A percentile compares a stretch with the other conserved stretches of the same genome.
phyloP scores from a whole-genome alignment of 1,284 basidiomycete species.

The Rhodotorula sp. region DNA sequence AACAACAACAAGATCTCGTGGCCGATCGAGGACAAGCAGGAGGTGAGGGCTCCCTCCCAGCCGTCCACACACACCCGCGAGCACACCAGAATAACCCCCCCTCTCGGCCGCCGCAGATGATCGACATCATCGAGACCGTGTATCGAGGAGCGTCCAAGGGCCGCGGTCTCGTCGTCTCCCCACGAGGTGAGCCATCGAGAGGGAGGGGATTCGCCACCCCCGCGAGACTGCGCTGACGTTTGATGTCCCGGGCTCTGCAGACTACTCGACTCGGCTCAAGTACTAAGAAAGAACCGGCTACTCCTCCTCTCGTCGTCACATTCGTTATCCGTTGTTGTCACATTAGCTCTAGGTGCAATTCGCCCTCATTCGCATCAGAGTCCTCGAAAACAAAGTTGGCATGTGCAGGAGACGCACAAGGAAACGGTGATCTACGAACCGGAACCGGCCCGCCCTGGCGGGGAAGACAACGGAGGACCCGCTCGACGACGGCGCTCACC shows the following conservation, averaged over 20 bases:
- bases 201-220: background rate
- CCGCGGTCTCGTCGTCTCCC: slow-evolving; percentile 94
- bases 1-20: slow-evolving; percentile 99
- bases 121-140: slow-evolving; percentile 97
- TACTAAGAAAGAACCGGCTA: slow-evolving; percentile 54
- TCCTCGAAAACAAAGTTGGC: no score
- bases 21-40: slow-evolving; percentile 96
- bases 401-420: no score
- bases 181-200: slow-evolving; percentile 66
- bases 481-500: no score
- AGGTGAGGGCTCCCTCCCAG: slow-evolving; percentile 57
- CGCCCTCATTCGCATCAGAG: no score
- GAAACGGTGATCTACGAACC: no score
- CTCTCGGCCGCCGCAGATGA: slow-evolving; percentile 60
- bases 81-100: no score
- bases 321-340: no score
- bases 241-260: slow-evolving; percentile 50
- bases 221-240: background rate
- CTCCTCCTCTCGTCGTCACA: background rate
- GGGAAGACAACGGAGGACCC: no score
- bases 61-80: background rate
- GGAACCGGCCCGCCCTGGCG: no score
- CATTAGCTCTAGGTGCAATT: background rate
- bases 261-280: slow-evolving; percentile 78
- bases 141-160: slow-evolving; percentile 97